Conservation (phyloP, 208 protist species). For the Crithidia mellificae region DNA sequence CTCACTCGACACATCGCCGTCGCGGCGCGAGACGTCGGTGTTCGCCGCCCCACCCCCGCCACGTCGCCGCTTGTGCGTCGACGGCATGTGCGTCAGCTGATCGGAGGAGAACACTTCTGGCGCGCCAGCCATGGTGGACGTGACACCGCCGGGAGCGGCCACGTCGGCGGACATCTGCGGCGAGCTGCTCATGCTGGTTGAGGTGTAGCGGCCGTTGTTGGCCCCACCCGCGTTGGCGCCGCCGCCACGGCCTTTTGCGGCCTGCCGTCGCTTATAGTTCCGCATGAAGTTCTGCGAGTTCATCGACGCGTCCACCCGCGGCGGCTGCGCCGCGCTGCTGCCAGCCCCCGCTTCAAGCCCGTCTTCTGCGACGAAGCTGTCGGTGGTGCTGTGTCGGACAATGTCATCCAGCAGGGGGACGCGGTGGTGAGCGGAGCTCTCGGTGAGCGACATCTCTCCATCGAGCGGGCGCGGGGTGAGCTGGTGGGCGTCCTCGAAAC, state of each 20-base stretch:
- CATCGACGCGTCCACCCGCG: conserved; percentile 24
- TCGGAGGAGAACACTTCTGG: conserved; percentile 25
- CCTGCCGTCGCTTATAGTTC: conserved; percentile 6
- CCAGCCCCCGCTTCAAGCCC: neutral
- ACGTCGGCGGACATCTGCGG: conserved; percentile 14
- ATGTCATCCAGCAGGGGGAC: conserved; percentile 14
- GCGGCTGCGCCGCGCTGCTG: conserved; percentile 10
- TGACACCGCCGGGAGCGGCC: neutral
- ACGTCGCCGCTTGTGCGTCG: conserved; percentile 1
- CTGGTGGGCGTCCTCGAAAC: conserved; percentile 17
- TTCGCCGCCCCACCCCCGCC: neutral
- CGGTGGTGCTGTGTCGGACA: conserved; percentile 26
- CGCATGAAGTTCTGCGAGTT: conserved; percentile 30
- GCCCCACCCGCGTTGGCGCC: neutral
- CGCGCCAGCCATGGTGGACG: neutral
- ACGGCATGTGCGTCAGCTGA: conserved; percentile 10
- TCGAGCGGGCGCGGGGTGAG: conserved; percentile 5
- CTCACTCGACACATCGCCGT: neutral
- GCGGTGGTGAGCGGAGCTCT: neutral
- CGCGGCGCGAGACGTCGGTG: no score
- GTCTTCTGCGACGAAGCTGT: conserved; percentile 20
- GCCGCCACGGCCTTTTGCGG: neutral
- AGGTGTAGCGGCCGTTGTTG: conserved; percentile 18
- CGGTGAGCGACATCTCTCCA: neutral
- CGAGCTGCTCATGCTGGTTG: conserved; percentile 14